These are phyloP conservation scores for Hygrophorus russula DNA, from an alignment of 768 basidiomycete genomes.

Conservation along the genomic window DNA sequence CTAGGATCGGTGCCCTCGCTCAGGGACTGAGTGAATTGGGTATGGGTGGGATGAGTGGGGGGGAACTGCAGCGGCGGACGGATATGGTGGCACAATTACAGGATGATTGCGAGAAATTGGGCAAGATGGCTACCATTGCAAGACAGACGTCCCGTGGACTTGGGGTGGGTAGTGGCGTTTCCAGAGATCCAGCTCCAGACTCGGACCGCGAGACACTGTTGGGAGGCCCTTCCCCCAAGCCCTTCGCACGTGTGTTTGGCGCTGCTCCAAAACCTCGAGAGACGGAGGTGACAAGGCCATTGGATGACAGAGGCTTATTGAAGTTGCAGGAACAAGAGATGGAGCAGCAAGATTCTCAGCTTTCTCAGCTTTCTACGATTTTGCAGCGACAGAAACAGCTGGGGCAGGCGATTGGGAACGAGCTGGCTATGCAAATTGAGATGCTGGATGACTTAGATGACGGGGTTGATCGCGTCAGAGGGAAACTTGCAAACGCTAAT, in stretches of 20 bases:
- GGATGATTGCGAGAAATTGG: slow-evolving; percentile 85
- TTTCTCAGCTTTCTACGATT: slow-evolving; percentile 72
- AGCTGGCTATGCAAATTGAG: slow-evolving; percentile 78
- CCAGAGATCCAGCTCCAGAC: slow-evolving; percentile 33
- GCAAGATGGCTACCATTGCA: slow-evolving; percentile 74
- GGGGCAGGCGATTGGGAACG: slow-evolving; percentile 75
- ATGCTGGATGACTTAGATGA: slow-evolving; percentile 68
- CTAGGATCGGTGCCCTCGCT: slow-evolving; percentile 62
- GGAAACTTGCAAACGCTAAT: slow-evolving; percentile 71
- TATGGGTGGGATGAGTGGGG: slow-evolving; percentile 69
- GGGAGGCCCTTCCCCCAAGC: slow-evolving; percentile 26
- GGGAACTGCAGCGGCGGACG: slow-evolving; percentile 82
- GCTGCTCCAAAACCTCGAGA: slow-evolving; percentile 51
- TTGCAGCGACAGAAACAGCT: slow-evolving; percentile 78
- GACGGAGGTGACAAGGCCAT: slow-evolving; percentile 74
- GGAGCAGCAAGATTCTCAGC: slow-evolving; percentile 72
- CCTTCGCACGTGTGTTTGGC: slow-evolving; percentile 75
- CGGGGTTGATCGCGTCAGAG: slow-evolving; percentile 69
- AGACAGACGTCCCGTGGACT: slow-evolving; percentile 36
- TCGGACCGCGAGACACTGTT: slow-evolving; percentile 60
- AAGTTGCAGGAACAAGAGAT: slow-evolving; percentile 75
- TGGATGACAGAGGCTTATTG: slow-evolving; percentile 76
- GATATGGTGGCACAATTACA: slow-evolving; percentile 84
- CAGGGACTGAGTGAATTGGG: slow-evolving; percentile 56
- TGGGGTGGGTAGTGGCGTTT: slow-evolving; percentile 14